A percentile compares a stretch with the other conserved stretches of the same genome.
Evolutionary conservation across 2,329 filamentous ascomycete genomes (phyloP).

Genomic region (Xylaria sp.): DNA sequence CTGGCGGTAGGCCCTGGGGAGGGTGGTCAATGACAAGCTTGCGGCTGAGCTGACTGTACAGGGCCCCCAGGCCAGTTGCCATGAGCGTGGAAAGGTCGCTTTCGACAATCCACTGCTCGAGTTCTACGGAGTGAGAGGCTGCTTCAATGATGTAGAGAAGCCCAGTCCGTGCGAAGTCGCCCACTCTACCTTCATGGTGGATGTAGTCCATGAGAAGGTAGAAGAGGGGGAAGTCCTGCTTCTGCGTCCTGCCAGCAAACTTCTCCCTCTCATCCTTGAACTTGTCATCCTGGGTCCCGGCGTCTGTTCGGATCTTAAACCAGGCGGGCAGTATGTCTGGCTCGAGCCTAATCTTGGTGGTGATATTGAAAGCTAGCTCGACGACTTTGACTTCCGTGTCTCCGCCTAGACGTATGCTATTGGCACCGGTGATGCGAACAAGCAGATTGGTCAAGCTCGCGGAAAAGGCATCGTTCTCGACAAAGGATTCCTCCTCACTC

Average conservation of each 20-base stretch:
- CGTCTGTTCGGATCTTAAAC: slow-evolving; percentile 74
- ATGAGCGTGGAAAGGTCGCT: slow-evolving; percentile 96
- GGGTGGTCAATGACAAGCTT: slow-evolving; percentile 85
- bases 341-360: slow-evolving; percentile 92
- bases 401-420: slow-evolving; percentile 76
- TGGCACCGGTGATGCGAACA: slow-evolving; percentile 78
- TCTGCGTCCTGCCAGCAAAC: slow-evolving; percentile 86
- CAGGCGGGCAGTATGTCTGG: slow-evolving; percentile 88
- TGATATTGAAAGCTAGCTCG: slow-evolving; percentile 93
- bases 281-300: slow-evolving; percentile 51
- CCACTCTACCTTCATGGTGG: slow-evolving; percentile 91
- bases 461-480: slow-evolving; percentile 87
- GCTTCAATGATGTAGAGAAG: slow-evolving; percentile 96
- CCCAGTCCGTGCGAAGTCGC: slow-evolving; percentile 95
- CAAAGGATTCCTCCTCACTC: slow-evolving; percentile 94
- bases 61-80: slow-evolving; percentile 90
- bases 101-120: slow-evolving; percentile 97
- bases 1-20: slow-evolving; percentile 79
- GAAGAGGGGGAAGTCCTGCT: slow-evolving; percentile 94
- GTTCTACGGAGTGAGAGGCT: slow-evolving; percentile 79
- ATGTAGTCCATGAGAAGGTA: slow-evolving; percentile 97
- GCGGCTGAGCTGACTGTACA: slow-evolving; percentile 74
- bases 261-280: slow-evolving; percentile 66
- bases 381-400: slow-evolving; percentile 91
- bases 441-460: slow-evolving; percentile 88